Base-by-base conservation (phyloP, 768 basidiomycete genomes). In the Hygrophorus pudorinus region DNA sequence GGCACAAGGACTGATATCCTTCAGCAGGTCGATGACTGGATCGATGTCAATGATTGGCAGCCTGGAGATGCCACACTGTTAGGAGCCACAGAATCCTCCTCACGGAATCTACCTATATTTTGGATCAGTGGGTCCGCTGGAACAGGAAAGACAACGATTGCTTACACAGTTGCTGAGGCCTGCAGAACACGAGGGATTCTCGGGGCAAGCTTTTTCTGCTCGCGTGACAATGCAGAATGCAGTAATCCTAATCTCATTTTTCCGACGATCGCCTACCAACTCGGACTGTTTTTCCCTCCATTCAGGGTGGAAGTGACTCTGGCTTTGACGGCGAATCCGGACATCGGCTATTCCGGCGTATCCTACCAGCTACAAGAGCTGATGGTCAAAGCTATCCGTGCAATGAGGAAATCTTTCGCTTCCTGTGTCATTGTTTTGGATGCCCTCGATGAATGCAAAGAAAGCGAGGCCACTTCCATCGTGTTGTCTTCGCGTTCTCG, bases 101-200 rank as follows among this genome's bases (percentile, higher is more conserved):
- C n/a, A 16, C 12, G 9, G 34, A n/a, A 17, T 32, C 14, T 17
- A 5, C 44, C 44, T 5, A 38, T 45, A 9, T 45, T 45, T 35
- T 59, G 58, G 54, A 28, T 59, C 17, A 51, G 51, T 40, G 58
- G 58, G 53, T 38, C 30, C n/a, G 44, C 44, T 12, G 59, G 59
- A 2, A 47, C 51, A 20, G 59, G 59, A 5, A 61, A 61, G 39
- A 52, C 54, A 3, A 54, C 57, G 2, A 50, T 61, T 11, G 51
- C 53, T 10, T 56, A 53, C 20, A 56, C 58, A 2, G 49, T 55
- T 21, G 55, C 58, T 5, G 52, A 57, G 14, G 8, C 7, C 1
- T 50, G 57, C 21, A 51, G 30, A 44, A 48, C 34, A 20, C 16
- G 16, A 28, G 48, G 42, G 12, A 42, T 11, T 5, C 54, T 59